Conservation (phyloP, 2,329 filamentous ascomycete species). For the Purpureocillium takamizusanense region DNA sequence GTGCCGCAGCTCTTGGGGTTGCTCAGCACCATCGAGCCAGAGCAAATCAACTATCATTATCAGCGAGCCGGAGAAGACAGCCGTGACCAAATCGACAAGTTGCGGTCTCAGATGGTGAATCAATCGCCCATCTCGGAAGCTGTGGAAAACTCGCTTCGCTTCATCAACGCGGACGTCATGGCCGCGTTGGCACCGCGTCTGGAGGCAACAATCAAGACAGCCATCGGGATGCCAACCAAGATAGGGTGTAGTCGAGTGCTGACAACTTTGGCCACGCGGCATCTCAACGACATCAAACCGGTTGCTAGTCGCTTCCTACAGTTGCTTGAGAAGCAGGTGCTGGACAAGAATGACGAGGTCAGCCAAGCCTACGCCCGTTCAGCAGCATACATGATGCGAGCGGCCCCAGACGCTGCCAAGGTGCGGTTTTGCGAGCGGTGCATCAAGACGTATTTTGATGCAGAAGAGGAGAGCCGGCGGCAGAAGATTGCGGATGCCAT, state of each 20-base stretch:
- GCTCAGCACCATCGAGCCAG: slow-evolving; percentile 79
- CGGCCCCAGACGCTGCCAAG: slow-evolving; percentile 39
- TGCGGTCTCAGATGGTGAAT: slow-evolving; percentile 72
- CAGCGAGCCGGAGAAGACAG: slow-evolving; percentile 82
- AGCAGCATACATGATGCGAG: slow-evolving; percentile 72
- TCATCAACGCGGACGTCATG: slow-evolving; percentile 73
- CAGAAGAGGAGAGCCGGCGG: slow-evolving; percentile 68
- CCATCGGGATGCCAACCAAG: slow-evolving; percentile 88
- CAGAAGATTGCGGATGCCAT: slow-evolving; percentile 77
- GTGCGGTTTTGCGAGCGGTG: slow-evolving; percentile 42
- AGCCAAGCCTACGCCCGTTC: slow-evolving; percentile 81
- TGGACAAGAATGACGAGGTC: slow-evolving; percentile 91
- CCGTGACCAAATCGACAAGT: slow-evolving; percentile 81
- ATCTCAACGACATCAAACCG: slow-evolving; percentile 64
- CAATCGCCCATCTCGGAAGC: slow-evolving; percentile 86
- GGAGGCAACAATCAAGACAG: slow-evolving; percentile 71
- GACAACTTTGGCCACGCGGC: slow-evolving; percentile 74
- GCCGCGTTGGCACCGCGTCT: slow-evolving; percentile 61
- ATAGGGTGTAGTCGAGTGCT: slow-evolving; percentile 82
- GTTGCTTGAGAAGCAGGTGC: slow-evolving; percentile 67
- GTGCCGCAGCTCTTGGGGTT: slow-evolving; percentile 73
- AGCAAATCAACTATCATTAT: slow-evolving; percentile 87
- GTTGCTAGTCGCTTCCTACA: slow-evolving; percentile 70
- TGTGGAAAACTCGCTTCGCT: slow-evolving; percentile 79
- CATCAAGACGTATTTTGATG: slow-evolving; percentile 67